These are phyloP conservation scores for Podaxis sp. DNA, from an alignment of 768 basidiomycete genomes.

Conservation along the genomic window DNA sequence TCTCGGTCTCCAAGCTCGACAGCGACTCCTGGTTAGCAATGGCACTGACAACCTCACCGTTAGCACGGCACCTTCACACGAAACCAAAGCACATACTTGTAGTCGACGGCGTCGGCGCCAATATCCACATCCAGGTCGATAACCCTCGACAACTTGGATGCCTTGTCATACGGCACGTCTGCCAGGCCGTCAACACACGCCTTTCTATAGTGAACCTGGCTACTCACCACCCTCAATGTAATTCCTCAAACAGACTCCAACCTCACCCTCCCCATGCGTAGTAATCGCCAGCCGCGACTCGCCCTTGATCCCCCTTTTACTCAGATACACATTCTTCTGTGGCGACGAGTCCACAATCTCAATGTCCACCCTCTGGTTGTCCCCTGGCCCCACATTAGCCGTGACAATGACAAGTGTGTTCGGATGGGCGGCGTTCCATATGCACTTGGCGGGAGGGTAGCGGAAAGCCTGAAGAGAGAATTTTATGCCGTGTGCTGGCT, in stretches of 20 bases:
- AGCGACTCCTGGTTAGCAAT: slow-evolving; percentile 98
- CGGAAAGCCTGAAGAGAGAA: slow-evolving; percentile 73
- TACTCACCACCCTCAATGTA: slow-evolving; percentile 67
- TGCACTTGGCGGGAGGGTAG: slow-evolving; percentile 79
- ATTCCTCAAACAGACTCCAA: slow-evolving; percentile 95
- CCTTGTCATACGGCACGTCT: slow-evolving; percentile 46
- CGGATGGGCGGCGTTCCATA: slow-evolving; percentile 91
- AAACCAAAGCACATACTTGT: slow-evolving; percentile 67
- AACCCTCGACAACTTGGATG: slow-evolving; percentile 54
- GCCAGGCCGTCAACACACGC: neutral
- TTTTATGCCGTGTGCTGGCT: slow-evolving; percentile 67
- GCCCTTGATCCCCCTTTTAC: slow-evolving; percentile 82
- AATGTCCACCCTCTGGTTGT: slow-evolving; percentile 83
- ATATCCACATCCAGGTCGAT: slow-evolving; percentile 97
- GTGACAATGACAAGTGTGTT: slow-evolving; percentile 94
- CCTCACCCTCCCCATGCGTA: slow-evolving; percentile 88
- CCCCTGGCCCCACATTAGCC: slow-evolving; percentile 80
- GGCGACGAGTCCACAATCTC: slow-evolving; percentile 90
- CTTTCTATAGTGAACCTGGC: neutral
- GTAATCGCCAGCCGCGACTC: slow-evolving; percentile 95
- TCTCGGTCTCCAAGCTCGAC: slow-evolving; percentile 94
- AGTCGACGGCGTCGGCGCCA: slow-evolving; percentile 97
- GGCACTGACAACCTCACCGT: slow-evolving; percentile 51
- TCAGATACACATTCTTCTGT: slow-evolving; percentile 85
- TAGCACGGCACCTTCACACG: neutral